Evolutionary conservation across 768 basidiomycete species (phyloP), one percentile per base, ranked within the genome.

Genomic region (Russula lepida): DNA sequence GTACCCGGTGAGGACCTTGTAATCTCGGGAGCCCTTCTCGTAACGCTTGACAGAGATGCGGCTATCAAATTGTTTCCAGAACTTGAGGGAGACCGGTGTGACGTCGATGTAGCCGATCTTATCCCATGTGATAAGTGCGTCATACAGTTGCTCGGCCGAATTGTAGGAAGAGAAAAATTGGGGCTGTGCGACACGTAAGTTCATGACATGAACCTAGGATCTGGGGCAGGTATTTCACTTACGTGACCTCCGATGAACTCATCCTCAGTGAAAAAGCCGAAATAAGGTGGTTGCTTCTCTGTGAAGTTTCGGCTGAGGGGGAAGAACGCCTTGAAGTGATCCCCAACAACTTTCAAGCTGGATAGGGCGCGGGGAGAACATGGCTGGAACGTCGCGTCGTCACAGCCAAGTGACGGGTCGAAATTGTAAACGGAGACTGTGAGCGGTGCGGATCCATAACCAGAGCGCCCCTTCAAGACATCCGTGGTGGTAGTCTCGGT

Each of bases 101-200:
- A 74, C 64, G n/a, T 64, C 60, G 43, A 74, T 46, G 17, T 52
- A 35, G 47, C 67, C 68, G 15, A 54, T 48, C 15, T 21, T 58
- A 32, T 69, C 58, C 71, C 72, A 73, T 7, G 66, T 67, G 30
- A 55, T 56, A 32, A 70, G 48, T 1, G 72, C 65, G 21, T 63
- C 54, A 62, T 72, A 73, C 56, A 72, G 64, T 64, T 69, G 72
- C 30, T 71, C 70, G 5, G 70, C 71, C 1, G 63, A 64, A 48
- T 73, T 69, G 60, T 69, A 69, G 3, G 65, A 69, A 41, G 68
- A 28, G 48, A 70, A 67, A 55, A 72, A 72, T 68, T 69, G 69
- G 1, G 69, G 71, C 68, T 70, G 25, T 21, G 1, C 28, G 6
- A 47, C 2, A 21, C 4, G 19, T 55, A 6, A 49, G 35, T 49